Base-by-base conservation (phyloP, 208 protist genomes). In the Sergeia podlipaevii region DNA sequence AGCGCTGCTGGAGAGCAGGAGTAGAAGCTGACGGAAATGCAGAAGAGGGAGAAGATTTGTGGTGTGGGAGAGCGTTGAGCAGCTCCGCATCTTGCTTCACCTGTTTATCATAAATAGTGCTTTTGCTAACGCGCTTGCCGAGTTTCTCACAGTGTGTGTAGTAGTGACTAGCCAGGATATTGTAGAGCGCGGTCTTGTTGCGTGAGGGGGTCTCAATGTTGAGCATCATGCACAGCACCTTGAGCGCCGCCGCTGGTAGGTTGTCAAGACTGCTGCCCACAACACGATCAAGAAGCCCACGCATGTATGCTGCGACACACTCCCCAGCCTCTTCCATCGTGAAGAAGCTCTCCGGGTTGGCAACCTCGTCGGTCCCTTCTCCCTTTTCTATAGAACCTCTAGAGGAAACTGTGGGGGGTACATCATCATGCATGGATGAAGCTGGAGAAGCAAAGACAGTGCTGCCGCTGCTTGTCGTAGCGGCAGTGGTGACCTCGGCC, bases 141-240 rank as follows among this genome's bases (percentile, higher is more conserved):
- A 94, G 59, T 57, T 81, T 85, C 43, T 84, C 87, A 60, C 83
- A 94, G 27, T 94, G 41, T 11, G 70, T 88, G 67, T 80, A 94
- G 70, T 94, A 73, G 60, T 89, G 91, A 41, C 51, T 77, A 17
- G 87, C 80, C 0, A 94, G 70, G 4, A 62, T 81, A 70, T 74
- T 94, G 69, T 94, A 94, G 42, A 90, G 55, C 0, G 53, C 63
- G 30, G 72, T 51, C 54, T 91, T 91, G 49, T 61, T 78, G 10
- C 58, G 73, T 7, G 70, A 52, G 7, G 64, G 57, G 0, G 81
- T 80, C n/a, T 44, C 42, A 18, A 91, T 83, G 21, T 58, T 68
- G 0, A 90, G 60, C 77, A 94, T 91, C 23, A 72, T 37, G 65
- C 80, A 91, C 56, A 94, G 57, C 51, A 91, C 68, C 4, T 75